Evolutionary conservation across 352 stramenopile species (phyloP), one percentile per base, ranked within the genome.

Genomic region (Pythium biforme): DNA sequence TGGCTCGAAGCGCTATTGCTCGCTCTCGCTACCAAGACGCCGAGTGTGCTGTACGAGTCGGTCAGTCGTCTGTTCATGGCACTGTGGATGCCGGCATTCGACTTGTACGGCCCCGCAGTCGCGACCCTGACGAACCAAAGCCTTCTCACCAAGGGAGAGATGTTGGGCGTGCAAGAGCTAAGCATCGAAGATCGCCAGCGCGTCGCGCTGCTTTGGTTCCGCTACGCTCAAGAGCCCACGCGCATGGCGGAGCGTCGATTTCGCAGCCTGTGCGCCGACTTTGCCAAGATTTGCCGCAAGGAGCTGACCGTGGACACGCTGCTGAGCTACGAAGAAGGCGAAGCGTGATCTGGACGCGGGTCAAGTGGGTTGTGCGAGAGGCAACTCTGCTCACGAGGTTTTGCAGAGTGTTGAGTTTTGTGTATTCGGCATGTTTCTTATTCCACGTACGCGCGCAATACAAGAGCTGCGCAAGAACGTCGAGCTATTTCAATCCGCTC

Each of bases 211-310:
- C 69, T 83, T 47, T 91, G 78, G 82, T 59, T 89, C 25, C 67
- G 65, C 1, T 70, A 88, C 23, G 78, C 79, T n/a, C 59, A 72
- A n/a, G 55, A 76, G 53, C 76, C 79, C 29, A 88, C 75, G 20
- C 74, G 65, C 9, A 74, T 83, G 39, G 77, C 76, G 1, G 76
- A 89, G 55, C 70, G 82, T 15, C 74, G 75, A 15, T 91, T 89
- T 53, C 79, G 79, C 25, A 76, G 77, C 6, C 57, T 91, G 10
- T 83, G 77, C 65, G 66, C 59, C 4, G 82, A 91, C 45, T 85
- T 91, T 51, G 82, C 82, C n/a, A 89, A 89, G 64, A 79, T 89
- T 43, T 89, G 82, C 50, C 78, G 79, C 49, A 87, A 88, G 59
- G 79, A 91, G 54, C 65, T 81, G 62, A 86, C 79, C 11, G 64